Evolutionary conservation across 2,329 filamentous ascomycete genomes (phyloP).

Genomic region (Xylaria sp.): DNA sequence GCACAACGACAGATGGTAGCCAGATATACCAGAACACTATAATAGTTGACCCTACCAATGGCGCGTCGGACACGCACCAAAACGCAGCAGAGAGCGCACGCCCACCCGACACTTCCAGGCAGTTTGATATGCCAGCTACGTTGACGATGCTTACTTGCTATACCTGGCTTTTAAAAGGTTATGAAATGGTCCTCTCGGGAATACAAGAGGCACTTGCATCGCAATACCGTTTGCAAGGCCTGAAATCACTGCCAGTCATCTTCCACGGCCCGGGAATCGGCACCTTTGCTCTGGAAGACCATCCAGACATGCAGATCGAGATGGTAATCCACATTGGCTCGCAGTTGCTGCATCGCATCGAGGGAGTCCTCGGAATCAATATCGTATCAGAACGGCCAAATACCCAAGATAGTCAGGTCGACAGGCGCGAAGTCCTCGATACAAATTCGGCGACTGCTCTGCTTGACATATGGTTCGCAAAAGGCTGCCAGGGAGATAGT

Average conservation of each 20-base stretch:
- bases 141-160: slow-evolving; percentile 24
- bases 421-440: slow-evolving; percentile 21
- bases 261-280: slow-evolving; percentile 14
- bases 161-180: slow-evolving; percentile 21
- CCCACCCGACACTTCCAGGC: neutral
- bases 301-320: slow-evolving; percentile 23
- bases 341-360: slow-evolving; percentile 17
- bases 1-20: slow-evolving; percentile 12
- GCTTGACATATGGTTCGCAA: slow-evolving; percentile 20
- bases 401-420: neutral
- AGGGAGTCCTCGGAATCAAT: slow-evolving; percentile 17
- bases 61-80: neutral
- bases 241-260: slow-evolving; percentile 16
- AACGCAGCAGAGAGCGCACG: slow-evolving; percentile 4
- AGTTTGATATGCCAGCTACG: slow-evolving; percentile 21
- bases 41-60: slow-evolving; percentile 3
- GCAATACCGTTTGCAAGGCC: slow-evolving; percentile 14
- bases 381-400: slow-evolving; percentile 9
- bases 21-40: slow-evolving; percentile 10
- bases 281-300: slow-evolving; percentile 9
- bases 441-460: slow-evolving; percentile 12
- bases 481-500: slow-evolving; percentile 7
- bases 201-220: slow-evolving; percentile 19
- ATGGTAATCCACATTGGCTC: slow-evolving; percentile 22
- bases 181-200: slow-evolving; percentile 18